These are phyloP conservation scores for Aspergillus sp. DNA, from an alignment of 2,329 filamentous ascomycete genomes.

Conservation along the genomic window DNA sequence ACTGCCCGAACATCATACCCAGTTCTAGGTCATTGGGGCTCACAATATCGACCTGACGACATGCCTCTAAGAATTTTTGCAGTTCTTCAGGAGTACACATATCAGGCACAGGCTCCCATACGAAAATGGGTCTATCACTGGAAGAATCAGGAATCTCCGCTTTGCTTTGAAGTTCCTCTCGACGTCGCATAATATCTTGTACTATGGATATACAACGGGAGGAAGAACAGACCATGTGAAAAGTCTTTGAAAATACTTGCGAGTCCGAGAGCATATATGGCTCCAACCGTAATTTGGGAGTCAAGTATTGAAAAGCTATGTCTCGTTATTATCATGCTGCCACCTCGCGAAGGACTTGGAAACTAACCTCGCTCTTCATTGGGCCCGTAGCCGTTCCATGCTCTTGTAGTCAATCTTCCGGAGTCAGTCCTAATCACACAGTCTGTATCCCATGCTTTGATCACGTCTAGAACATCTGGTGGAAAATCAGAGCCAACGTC, in stretches of 20 bases:
- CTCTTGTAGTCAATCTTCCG: slow-evolving; percentile 75
- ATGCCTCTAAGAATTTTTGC: slow-evolving; percentile 53
- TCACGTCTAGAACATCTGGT: slow-evolving; percentile 57
- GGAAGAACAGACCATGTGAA: slow-evolving; percentile 85
- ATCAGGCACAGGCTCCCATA: slow-evolving; percentile 96
- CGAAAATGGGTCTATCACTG: slow-evolving; percentile 66
- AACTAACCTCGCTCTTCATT: slow-evolving; percentile 60
- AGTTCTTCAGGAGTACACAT: slow-evolving; percentile 70
- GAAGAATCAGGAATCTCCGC: slow-evolving; percentile 27
- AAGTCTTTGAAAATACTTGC: slow-evolving; percentile 71
- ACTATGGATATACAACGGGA: slow-evolving; percentile 74
- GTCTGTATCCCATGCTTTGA: slow-evolving; percentile 74
- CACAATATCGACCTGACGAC: slow-evolving; percentile 58
- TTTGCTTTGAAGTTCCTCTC: slow-evolving; percentile 36
- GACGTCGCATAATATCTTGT: slow-evolving; percentile 62
- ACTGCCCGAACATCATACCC: slow-evolving; percentile 73
- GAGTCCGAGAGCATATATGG: slow-evolving; percentile 66
- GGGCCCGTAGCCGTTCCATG: slow-evolving; percentile 85
- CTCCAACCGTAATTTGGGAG: slow-evolving; percentile 79
- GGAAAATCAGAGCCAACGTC: slow-evolving; percentile 91
- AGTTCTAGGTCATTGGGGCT: slow-evolving; percentile 88
- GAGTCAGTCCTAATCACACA: slow-evolving; percentile 67
- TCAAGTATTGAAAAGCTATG: slow-evolving; percentile 80
- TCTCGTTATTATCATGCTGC: slow-evolving; percentile 3
- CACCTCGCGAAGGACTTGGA: not conserved